Evolutionary conservation across 1,284 basidiomycete genomes (phyloP), one percentile per base, ranked within the genome.

Genomic region (Exsudoporus floridanus): DNA sequence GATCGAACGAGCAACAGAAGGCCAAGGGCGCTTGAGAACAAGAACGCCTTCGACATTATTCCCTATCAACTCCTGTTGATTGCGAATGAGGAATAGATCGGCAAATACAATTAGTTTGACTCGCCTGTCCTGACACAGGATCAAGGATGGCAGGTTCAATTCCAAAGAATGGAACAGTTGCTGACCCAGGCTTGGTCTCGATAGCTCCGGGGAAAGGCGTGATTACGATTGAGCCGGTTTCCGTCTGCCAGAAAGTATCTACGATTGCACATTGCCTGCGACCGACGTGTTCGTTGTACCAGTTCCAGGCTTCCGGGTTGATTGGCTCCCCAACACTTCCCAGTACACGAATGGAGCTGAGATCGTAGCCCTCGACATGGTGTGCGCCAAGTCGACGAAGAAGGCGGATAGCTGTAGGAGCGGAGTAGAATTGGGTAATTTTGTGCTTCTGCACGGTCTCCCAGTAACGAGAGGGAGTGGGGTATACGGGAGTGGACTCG

Each of bases 301-400:
- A 98, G 67, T 95, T 84, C 96, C 97, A 98, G 5, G 96, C 97
- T 72, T 98, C 96, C 27, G 96, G 95, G 76, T 98, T 98, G 79
- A 99, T 98, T 7, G 97, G 97, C 76, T 99, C 96, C 49, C 96
- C 97, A 50, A 99, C 96, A 53, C 82, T 87, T 30, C 96, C 96
- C 36, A 99, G 79, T 19, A 97, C 90, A 55, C 96, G 86, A 55
- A 99, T 74, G 31, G 83, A 84, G 61, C 80, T 84, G 33, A 98
- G 81, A 71, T 98, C 93, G 74, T 95, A 82, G 35, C 82, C 78
- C 68, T 92, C 80, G 59, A 96, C 92, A 70, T 94, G 89, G 54
- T 95, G 87, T 60, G 88, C 82, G 49, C 96, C 96, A 47, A 97
- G 82, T 43, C 90, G 79, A 63, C 95, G 88, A 52, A 99, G 80